Evolutionary conservation across 2,329 filamentous ascomycete genomes (phyloP).

Genomic region (Thielaviopsis euricoi): DNA sequence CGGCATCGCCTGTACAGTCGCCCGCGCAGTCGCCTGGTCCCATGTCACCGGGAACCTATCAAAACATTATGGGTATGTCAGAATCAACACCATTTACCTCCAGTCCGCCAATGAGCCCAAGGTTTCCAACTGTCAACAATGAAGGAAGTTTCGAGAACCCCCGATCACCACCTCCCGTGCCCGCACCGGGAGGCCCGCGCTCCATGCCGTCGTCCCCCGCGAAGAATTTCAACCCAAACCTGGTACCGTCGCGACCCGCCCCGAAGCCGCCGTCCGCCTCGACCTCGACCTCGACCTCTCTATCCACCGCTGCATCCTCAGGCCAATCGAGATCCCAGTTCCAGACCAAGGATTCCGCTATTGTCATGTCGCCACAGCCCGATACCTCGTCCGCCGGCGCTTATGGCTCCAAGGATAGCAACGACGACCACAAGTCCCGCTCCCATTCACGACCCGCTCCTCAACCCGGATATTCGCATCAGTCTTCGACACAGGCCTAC

Average conservation of each 20-base stretch:
- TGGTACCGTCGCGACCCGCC: conserved; percentile 70
- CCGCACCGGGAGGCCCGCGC: conserved; percentile 27
- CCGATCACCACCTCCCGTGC: conserved; percentile 78
- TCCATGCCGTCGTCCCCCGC: conserved; percentile 16
- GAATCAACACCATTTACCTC: conserved; percentile 30
- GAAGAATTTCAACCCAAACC: conserved; percentile 33
- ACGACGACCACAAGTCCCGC: conserved; percentile 49
- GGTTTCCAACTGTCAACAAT: conserved; percentile 70
- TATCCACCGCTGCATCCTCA: conserved; percentile 34
- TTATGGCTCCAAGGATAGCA: conserved; percentile 34
- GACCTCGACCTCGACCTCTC: conserved; percentile 18
- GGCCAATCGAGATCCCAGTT: conserved; percentile 34
- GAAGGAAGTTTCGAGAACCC: conserved; percentile 96
- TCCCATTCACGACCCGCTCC: conserved; percentile 46
- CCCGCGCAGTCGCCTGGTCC: conserved; percentile 24
- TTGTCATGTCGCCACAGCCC: conserved; percentile 40
- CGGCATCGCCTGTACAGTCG: conserved; percentile 25
- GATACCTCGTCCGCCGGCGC: conserved; percentile 37
- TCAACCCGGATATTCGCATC: conserved; percentile 28
- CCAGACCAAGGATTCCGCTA: conserved; percentile 43
- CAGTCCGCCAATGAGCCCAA: conserved; percentile 68
- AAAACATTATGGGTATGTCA: conserved; percentile 39
- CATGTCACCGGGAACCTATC: conserved; percentile 36
- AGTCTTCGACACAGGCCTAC: conserved; percentile 12
- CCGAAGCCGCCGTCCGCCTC: conserved; percentile 61